Conservation (phyloP, 2,329 filamentous ascomycete species). For the Cladosporium sp. region DNA sequence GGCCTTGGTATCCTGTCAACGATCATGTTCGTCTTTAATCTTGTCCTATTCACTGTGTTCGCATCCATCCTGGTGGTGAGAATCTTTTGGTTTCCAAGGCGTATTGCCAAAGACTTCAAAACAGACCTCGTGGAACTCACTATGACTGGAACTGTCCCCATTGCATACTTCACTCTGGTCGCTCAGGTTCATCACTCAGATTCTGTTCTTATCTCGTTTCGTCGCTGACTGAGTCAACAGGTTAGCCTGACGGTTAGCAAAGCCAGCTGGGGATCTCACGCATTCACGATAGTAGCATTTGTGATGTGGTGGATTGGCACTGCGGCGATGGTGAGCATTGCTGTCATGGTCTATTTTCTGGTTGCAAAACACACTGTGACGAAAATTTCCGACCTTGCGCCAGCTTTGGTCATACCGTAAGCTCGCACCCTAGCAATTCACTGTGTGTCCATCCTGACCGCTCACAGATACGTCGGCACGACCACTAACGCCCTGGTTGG, state of each 20-base stretch:
- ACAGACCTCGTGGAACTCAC: slow-evolving; percentile 10
- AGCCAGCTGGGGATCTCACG: background rate
- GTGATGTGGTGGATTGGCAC: slow-evolving; percentile 17
- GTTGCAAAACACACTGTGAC: background rate
- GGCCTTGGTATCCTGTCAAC: slow-evolving; percentile 16
- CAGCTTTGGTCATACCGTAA: background rate
- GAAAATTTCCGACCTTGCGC: background rate
- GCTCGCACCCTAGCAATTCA: background rate
- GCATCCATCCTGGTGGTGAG: slow-evolving; percentile 14
- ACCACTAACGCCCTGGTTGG: background rate
- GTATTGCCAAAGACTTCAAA: slow-evolving; percentile 8
- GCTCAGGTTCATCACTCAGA: slow-evolving; percentile 12
- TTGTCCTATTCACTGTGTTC: slow-evolving; percentile 15
- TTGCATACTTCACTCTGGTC: slow-evolving; percentile 16
- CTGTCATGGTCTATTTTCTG: slow-evolving; percentile 2
- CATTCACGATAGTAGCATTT: slow-evolving; percentile 8
- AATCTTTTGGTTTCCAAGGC: slow-evolving; percentile 12
- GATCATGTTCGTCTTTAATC: slow-evolving; percentile 18
- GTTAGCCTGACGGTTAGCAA: background rate
- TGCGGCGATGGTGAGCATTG: background rate
- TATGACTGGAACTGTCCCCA: slow-evolving; percentile 12
- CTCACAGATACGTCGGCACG: background rate
- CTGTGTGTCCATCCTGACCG: background rate
- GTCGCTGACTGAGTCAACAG: background rate
- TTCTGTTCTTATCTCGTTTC: background rate